Evolutionary conservation across 805 yeast genomes (phyloP).

Genomic region (Saturnispora silvae): DNA sequence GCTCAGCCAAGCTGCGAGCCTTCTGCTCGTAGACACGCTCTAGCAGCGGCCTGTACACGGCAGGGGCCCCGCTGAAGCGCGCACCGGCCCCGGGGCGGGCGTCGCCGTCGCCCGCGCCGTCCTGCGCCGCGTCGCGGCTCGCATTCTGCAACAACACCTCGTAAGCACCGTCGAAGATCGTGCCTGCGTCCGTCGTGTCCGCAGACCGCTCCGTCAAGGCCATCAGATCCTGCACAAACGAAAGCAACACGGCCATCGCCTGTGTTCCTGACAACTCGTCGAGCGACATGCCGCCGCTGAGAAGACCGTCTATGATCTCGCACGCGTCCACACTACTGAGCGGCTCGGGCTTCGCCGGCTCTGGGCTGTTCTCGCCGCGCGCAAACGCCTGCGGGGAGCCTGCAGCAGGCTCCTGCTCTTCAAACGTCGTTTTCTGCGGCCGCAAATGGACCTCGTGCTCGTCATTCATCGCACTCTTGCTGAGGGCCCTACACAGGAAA

Average conservation of each 20-base stretch:
- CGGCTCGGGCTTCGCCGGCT: slow-evolving; percentile 3
- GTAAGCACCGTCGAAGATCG: slow-evolving; percentile 1
- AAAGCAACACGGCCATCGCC: slow-evolving; percentile 21
- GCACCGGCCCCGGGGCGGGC: not conserved
- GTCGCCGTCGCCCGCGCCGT: not conserved
- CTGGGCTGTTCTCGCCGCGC: too few relatives aligned
- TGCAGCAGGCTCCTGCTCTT: slow-evolving; percentile 5
- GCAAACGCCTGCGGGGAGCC: too few relatives aligned
- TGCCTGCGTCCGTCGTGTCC: not conserved
- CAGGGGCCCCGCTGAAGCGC: slow-evolving; percentile 2
- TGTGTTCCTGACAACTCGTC: slow-evolving; percentile 20
- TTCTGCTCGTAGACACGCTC: not conserved
- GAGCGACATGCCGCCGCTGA: slow-evolving; percentile 14
- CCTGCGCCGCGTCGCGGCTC: not conserved
- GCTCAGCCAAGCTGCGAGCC: not conserved
- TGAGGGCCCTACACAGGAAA: not conserved
- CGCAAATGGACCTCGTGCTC: slow-evolving; percentile 7
- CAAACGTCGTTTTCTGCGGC: slow-evolving; percentile 19
- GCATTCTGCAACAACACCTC: slow-evolving; percentile 2
- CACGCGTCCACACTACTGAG: slow-evolving; percentile 21
- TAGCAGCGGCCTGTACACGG: slow-evolving; percentile 6
- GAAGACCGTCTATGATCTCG: slow-evolving; percentile 20
- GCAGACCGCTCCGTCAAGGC: slow-evolving; percentile 12
- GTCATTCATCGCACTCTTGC: slow-evolving; percentile 2
- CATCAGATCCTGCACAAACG: slow-evolving; percentile 20